phyloP scores from a whole-genome alignment of 352 stramenopile species.

The Blastocystis sp. region DNA sequence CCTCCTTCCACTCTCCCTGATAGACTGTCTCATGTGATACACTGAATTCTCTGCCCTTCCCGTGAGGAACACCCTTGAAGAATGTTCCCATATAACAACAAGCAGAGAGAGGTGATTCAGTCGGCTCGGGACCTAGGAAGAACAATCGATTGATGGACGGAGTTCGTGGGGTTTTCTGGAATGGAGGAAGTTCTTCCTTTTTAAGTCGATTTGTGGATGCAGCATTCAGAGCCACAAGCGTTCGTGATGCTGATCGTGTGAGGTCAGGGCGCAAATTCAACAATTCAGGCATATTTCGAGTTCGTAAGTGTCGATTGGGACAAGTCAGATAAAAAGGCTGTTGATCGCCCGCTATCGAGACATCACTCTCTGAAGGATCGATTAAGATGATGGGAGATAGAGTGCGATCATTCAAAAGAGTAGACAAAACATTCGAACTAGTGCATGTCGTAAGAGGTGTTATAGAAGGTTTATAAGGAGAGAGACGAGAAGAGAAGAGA shows the following conservation, averaged over 20 bases:
- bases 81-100: constrained; percentile 26
- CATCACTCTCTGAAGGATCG: not conserved
- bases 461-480: too few relatives aligned
- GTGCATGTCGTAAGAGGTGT: not conserved
- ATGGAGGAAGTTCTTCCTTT: not conserved
- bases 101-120: not conserved
- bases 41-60: constrained; percentile 28
- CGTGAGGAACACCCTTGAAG: not conserved
- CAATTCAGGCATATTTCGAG: not conserved
- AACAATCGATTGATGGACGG: not conserved
- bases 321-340: not conserved
- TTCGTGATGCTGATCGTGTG: not conserved
- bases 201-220: not conserved
- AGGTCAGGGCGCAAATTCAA: not conserved
- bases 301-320: constrained; percentile 23
- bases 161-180: not conserved
- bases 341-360: not conserved
- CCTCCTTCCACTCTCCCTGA: constrained; percentile 31
- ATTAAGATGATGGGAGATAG: constrained; percentile 11
- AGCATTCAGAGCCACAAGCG: not conserved
- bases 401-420: constrained; percentile 14
- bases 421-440: not conserved
- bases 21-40: constrained; percentile 30
- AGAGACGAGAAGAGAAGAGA: not conserved
- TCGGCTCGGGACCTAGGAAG: constrained; percentile 6